Evolutionary conservation across 2,329 filamentous ascomycete species (phyloP).

Genomic region (Aspergillus quadrilineatus): DNA sequence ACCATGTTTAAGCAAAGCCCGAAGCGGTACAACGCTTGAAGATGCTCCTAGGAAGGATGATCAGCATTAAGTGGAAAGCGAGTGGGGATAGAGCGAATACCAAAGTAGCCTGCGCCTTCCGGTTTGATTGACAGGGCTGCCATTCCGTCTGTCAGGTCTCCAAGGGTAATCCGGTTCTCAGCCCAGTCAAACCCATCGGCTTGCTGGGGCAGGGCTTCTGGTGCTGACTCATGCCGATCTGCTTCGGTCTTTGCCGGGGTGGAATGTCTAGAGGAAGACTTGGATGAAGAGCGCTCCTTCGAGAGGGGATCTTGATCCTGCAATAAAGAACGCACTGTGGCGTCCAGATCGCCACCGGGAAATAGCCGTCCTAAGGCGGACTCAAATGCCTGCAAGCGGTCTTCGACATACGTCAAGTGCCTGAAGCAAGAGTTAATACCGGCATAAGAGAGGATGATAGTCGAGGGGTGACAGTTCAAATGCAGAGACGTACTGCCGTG

Average conservation of each 20-base stretch:
- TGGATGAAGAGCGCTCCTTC: slow-evolving; percentile 33
- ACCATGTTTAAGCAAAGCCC: slow-evolving; percentile 40
- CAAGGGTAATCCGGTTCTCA: slow-evolving; percentile 40
- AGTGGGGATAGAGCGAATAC: slow-evolving; percentile 19
- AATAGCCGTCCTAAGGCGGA: slow-evolving; percentile 39
- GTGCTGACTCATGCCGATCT: slow-evolving; percentile 36
- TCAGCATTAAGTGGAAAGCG: slow-evolving; percentile 4
- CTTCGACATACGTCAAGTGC: slow-evolving; percentile 43
- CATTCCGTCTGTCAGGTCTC: slow-evolving; percentile 43
- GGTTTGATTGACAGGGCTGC: slow-evolving; percentile 42
- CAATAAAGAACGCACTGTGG: slow-evolving; percentile 38
- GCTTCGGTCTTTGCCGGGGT: slow-evolving; percentile 36
- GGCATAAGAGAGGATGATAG: background rate
- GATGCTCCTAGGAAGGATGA: slow-evolving; percentile 30
- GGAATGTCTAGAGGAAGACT: slow-evolving; percentile 40
- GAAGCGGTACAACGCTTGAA: slow-evolving; percentile 41
- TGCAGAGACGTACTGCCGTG: slow-evolving; percentile 37
- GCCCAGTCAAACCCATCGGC: slow-evolving; percentile 42
- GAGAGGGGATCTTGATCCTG: slow-evolving; percentile 36
- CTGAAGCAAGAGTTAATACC: slow-evolving; percentile 24
- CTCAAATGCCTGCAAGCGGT: slow-evolving; percentile 40
- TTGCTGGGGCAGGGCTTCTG: slow-evolving; percentile 47
- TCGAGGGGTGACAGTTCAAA: background rate
- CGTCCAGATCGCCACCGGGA: slow-evolving; percentile 41
- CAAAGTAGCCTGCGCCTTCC: slow-evolving; percentile 42